A percentile compares a stretch with the other conserved stretches of the same genome.
These are phyloP conservation scores for Fusarium buxicola DNA, from an alignment of 2,329 filamentous ascomycete genomes.

Conservation along the genomic window DNA sequence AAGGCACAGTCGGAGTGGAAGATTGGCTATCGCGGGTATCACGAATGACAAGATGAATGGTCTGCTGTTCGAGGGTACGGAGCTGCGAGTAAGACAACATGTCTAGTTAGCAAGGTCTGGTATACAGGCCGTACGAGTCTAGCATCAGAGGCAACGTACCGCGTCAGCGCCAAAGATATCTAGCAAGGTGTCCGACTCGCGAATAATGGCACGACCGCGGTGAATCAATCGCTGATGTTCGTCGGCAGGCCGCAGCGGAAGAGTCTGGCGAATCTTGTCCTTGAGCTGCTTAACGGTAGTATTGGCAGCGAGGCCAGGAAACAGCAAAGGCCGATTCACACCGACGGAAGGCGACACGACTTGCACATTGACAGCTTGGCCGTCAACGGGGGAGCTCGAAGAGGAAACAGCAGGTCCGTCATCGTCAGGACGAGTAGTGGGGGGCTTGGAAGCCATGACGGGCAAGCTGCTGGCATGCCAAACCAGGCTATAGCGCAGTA, in stretches of 20 bases:
- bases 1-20: slow-evolving; percentile 39
- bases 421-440: slow-evolving; percentile 44
- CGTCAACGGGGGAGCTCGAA: slow-evolving; percentile 42
- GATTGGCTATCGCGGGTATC: slow-evolving; percentile 50
- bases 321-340: slow-evolving; percentile 62
- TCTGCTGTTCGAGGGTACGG: slow-evolving; percentile 59
- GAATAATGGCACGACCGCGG: slow-evolving; percentile 65
- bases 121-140: slow-evolving; percentile 3
- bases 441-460: slow-evolving; percentile 56
- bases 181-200: slow-evolving; percentile 66
- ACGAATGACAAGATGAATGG: slow-evolving; percentile 65
- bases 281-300: slow-evolving; percentile 70
- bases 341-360: slow-evolving; percentile 69
- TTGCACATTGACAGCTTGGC: slow-evolving; percentile 64
- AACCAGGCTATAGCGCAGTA: slow-evolving; percentile 20
- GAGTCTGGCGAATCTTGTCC: slow-evolving; percentile 64
- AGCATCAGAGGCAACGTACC: slow-evolving; percentile 49
- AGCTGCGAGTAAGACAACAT: slow-evolving; percentile 50
- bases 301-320: slow-evolving; percentile 60
- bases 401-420: slow-evolving; percentile 18
- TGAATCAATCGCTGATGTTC: slow-evolving; percentile 71
- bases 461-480: slow-evolving; percentile 46
- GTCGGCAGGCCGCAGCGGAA: slow-evolving; percentile 63
- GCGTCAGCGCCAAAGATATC: slow-evolving; percentile 67
- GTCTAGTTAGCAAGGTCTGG: slow-evolving; percentile 38